These are phyloP conservation scores for Pulveroboletus frians DNA, from an alignment of 768 basidiomycete species.

Conservation along the genomic window DNA sequence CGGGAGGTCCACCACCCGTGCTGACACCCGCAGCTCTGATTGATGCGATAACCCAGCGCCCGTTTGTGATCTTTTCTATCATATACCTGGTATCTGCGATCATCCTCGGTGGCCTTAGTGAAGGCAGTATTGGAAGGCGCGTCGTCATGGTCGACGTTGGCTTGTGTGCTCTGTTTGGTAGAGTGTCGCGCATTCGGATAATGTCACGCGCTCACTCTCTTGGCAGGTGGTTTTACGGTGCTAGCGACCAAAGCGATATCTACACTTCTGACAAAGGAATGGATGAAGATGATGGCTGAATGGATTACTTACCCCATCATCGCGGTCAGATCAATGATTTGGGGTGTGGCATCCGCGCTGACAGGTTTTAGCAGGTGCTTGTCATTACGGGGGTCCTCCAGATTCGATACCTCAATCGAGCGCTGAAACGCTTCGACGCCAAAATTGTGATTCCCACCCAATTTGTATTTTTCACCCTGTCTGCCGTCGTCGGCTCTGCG, in stretches of 20 bases:
- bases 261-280: slow-evolving; percentile 73
- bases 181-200: slow-evolving; percentile 7
- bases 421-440: slow-evolving; percentile 89
- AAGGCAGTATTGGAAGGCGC: slow-evolving; percentile 53
- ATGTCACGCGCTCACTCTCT: neutral
- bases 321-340: slow-evolving; percentile 40
- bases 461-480: slow-evolving; percentile 92
- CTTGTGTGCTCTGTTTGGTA: slow-evolving; percentile 80
- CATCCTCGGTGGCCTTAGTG: slow-evolving; percentile 62
- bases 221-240: slow-evolving; percentile 86
- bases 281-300: slow-evolving; percentile 68
- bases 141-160: slow-evolving; percentile 85
- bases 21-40: slow-evolving; percentile 66
- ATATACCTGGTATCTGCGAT: slow-evolving; percentile 55
- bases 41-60: slow-evolving; percentile 58
- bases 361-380: slow-evolving; percentile 47
- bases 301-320: slow-evolving; percentile 84
- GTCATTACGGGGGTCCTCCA: slow-evolving; percentile 74
- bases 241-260: slow-evolving; percentile 91
- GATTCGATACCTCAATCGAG: slow-evolving; percentile 78
- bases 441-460: slow-evolving; percentile 94
- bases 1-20: slow-evolving; percentile 49
- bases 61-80: slow-evolving; percentile 73
- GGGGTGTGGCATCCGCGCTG: slow-evolving; percentile 2
- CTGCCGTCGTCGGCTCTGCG: slow-evolving; percentile 88